Evolutionary conservation across 2,329 filamentous ascomycete genomes (phyloP).

Genomic region (Colletotrichum brevisporum): DNA sequence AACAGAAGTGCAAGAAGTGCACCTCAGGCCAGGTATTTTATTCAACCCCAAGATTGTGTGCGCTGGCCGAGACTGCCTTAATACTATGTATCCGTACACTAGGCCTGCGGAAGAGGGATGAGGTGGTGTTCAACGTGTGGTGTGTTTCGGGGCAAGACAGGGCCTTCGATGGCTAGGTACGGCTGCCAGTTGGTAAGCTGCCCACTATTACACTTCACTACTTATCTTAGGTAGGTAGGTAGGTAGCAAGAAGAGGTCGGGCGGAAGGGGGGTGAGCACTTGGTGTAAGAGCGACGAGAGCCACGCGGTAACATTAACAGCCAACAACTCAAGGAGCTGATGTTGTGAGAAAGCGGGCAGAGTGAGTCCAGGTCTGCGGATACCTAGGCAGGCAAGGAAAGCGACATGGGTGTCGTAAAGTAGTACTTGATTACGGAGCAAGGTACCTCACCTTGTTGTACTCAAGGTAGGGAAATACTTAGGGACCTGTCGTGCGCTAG

Average conservation of each 20-base stretch:
- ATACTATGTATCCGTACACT: background rate
- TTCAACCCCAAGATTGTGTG: too few species aligned
- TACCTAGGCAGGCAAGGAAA: background rate
- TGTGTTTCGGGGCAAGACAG: slow-evolving; percentile 38
- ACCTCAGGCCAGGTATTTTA: too few species aligned
- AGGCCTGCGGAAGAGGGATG: slow-evolving; percentile 12
- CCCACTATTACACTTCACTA: background rate
- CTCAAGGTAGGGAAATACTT: too few species aligned
- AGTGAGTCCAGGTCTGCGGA: background rate
- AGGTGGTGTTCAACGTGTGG: slow-evolving; percentile 21
- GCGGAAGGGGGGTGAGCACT: background rate
- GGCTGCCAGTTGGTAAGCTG: slow-evolving; percentile 10
- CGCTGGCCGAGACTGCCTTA: background rate
- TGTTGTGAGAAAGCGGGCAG: background rate
- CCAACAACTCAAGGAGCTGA: slow-evolving; percentile 4
- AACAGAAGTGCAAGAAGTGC: too few species aligned
- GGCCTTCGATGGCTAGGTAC: slow-evolving; percentile 7
- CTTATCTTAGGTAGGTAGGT: too few species aligned
- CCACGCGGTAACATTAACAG: slow-evolving; percentile 29
- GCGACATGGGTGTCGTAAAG: background rate
- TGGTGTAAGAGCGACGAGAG: background rate
- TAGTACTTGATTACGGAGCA: too few species aligned
- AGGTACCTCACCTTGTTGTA: too few species aligned
- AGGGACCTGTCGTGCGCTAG: background rate
- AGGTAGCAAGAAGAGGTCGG: slow-evolving; percentile 22